Percentiles rank a stretch among this genome's conserved stretches.
Conservation (phyloP, 2,329 filamentous ascomycete genomes). For the Ceratocystis huliohia region DNA sequence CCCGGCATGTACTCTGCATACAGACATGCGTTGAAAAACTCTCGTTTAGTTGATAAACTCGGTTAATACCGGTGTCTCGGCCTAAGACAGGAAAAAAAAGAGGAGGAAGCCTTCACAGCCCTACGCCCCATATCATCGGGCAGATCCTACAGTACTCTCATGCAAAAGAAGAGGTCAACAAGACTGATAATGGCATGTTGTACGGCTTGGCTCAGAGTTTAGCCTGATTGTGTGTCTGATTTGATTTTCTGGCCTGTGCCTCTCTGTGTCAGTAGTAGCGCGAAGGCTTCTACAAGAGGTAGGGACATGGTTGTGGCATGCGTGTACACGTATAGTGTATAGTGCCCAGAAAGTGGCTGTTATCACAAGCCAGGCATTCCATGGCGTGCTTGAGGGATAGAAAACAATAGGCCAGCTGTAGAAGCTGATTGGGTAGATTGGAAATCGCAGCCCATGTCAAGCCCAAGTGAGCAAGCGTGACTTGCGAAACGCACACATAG, state of each 20-base stretch:
- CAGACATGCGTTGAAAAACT: not conserved
- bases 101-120: not conserved
- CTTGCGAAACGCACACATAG: not conserved
- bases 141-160: not conserved
- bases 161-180: not conserved
- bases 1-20: not conserved
- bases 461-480: not conserved
- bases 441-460: not conserved
- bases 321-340: too few relatives aligned
- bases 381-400: slow-evolving; percentile 1
- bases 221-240: not conserved
- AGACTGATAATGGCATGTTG: not conserved
- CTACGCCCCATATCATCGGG: not conserved
- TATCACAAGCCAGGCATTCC: not conserved
- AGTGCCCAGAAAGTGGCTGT: not conserved
- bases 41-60: not conserved
- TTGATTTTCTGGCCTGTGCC: not conserved
- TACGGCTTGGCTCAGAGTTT: not conserved
- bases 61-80: not conserved
- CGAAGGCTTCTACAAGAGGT: not conserved
- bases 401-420: not conserved
- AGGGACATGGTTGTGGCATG: not conserved
- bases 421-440: not conserved
- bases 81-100: not conserved
- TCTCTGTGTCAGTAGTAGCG: not conserved